Percentiles rank a stretch among this genome's conserved stretches.
phyloP scores from a whole-genome alignment of 345 rosid genomes.

The Aurinia saxatilis region DNA sequence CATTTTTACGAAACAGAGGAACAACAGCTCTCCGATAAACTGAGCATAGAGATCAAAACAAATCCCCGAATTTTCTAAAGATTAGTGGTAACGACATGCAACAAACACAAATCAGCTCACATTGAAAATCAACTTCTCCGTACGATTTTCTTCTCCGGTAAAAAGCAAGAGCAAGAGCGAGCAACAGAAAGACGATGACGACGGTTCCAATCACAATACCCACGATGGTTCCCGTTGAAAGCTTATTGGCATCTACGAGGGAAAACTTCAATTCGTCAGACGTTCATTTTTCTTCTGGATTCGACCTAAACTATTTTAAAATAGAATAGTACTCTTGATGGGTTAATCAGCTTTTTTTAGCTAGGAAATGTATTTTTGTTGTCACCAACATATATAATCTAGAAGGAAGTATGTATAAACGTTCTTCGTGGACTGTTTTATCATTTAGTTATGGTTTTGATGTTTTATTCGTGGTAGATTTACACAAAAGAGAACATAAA shows the following conservation, averaged over 20 bases:
- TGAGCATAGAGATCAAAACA: too few species aligned
- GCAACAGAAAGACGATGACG: background rate
- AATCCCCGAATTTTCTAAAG: too few species aligned
- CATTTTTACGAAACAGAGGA: background rate
- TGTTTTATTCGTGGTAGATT: too few species aligned
- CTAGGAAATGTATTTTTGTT: too few species aligned
- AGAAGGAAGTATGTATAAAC: too few species aligned
- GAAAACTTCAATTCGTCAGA: background rate
- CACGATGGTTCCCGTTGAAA: slow-evolving; percentile 9
- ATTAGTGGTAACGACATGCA: background rate
- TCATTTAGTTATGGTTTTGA: too few species aligned
- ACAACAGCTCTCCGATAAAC: background rate
- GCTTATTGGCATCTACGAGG: slow-evolving; percentile 13
- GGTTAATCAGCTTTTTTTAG: too few species aligned
- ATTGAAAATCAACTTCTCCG: slow-evolving; percentile 2
- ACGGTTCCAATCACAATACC: background rate
- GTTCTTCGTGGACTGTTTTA: too few species aligned
- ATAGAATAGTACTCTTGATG: too few species aligned
- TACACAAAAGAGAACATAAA: too few species aligned
- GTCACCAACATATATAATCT: too few species aligned
- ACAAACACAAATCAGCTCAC: slow-evolving; percentile 11
- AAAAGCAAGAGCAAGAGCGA: slow-evolving; percentile 3
- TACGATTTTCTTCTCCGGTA: slow-evolving; percentile 1
- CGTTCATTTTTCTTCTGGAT: background rate
- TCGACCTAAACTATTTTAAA: background rate